Evolutionary conservation across 148 eudicot genomes (phyloP).

Genomic region (Rhododendron ovatum): DNA sequence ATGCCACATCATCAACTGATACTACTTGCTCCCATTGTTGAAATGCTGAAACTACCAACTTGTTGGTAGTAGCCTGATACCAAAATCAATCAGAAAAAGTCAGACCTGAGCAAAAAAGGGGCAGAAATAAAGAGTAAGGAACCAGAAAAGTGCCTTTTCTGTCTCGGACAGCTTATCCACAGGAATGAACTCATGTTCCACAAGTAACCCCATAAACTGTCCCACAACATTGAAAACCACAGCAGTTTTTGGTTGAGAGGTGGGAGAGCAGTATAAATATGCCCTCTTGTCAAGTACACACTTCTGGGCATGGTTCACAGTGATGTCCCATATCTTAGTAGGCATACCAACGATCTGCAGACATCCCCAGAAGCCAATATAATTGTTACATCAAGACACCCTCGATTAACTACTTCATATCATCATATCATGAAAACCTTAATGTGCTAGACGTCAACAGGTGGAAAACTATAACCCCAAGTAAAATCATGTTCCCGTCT

Average conservation of each 20-base stretch:
- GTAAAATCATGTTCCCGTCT: neutral
- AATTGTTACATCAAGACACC: neutral
- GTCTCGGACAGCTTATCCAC: conserved; percentile 58
- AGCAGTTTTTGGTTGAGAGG: conserved; percentile 37
- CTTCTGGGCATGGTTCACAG: conserved; percentile 57
- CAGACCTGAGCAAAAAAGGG: neutral
- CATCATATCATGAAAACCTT: neutral
- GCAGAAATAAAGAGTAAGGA: neutral
- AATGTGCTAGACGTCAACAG: neutral
- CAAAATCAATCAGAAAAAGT: conserved; percentile 6
- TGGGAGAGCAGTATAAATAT: conserved; percentile 42
- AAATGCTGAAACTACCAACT: conserved; percentile 54
- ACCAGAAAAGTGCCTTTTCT: conserved; percentile 48
- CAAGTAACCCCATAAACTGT: conserved; percentile 50
- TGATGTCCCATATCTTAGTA: conserved; percentile 62
- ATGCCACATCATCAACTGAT: conserved; percentile 50
- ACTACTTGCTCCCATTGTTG: conserved; percentile 59
- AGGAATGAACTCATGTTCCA: conserved; percentile 42
- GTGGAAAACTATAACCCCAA: neutral
- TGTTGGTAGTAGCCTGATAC: conserved; percentile 50
- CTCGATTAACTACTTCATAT: neutral
- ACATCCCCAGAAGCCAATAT: neutral
- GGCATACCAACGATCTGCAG: conserved; percentile 73
- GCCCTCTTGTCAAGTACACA: conserved; percentile 51
- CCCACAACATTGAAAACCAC: conserved; percentile 73